Conservation (phyloP, 2,329 filamentous ascomycete genomes). For the Microcyclospora tardicrescens region DNA sequence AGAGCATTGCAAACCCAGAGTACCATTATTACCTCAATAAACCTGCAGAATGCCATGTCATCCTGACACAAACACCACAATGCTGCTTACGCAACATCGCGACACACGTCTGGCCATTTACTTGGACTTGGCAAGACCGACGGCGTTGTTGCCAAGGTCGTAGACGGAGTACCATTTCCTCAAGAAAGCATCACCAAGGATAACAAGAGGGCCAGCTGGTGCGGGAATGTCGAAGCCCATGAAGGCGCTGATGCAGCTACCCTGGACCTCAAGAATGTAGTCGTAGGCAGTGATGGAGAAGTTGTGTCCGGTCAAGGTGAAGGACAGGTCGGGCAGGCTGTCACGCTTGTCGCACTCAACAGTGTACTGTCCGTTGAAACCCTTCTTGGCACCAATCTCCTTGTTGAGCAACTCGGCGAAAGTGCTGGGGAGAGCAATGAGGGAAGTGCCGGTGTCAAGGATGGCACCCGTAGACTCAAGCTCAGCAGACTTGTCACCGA, state of each 20-base stretch:
- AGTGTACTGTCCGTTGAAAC: constrained; percentile 91
- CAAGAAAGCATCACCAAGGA: constrained; percentile 75
- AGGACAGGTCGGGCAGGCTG: constrained; percentile 77
- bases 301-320: constrained; percentile 80
- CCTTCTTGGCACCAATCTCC: constrained; percentile 96
- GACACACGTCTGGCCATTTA: constrained; percentile 20
- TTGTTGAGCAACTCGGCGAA: constrained; percentile 93
- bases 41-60: too few relatives aligned
- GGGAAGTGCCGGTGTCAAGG: constrained; percentile 93
- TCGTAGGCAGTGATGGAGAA: constrained; percentile 82
- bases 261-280: constrained; percentile 91
- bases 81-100: too few relatives aligned
- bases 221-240: constrained; percentile 83
- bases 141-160: constrained; percentile 76
- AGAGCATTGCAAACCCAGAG: too few relatives aligned
- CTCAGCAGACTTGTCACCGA: constrained; percentile 74
- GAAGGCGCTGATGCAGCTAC: constrained; percentile 93
- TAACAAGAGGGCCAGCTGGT: constrained; percentile 81
- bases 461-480: constrained; percentile 93
- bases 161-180: constrained; percentile 93
- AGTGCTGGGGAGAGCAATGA: constrained; percentile 84
- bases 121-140: constrained; percentile 81
- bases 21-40: too few relatives aligned
- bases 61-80: too few relatives aligned
- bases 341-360: constrained; percentile 78